Percentiles rank a stretch among this genome's conserved stretches.
Conservation (phyloP, 2,329 filamentous ascomycete genomes). For the Fusarium pseudoanthophilum region DNA sequence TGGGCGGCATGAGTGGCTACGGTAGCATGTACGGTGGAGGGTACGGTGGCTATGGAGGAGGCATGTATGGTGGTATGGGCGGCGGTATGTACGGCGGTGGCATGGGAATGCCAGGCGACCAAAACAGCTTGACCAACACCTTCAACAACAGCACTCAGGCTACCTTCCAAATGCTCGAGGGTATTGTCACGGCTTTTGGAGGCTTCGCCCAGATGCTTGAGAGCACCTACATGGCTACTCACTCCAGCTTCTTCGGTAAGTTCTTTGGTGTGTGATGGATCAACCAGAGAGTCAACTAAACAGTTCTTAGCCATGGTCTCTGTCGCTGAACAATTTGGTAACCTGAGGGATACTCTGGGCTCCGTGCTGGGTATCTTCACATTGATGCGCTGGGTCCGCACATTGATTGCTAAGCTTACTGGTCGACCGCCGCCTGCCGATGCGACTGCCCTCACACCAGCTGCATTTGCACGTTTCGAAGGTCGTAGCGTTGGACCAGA, state of each 20-base stretch:
- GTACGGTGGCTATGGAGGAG: conserved; percentile 55
- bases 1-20: conserved; percentile 16
- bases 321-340: conserved; percentile 96
- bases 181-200: conserved; percentile 94
- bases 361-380: conserved; percentile 96
- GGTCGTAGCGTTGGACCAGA: conserved; percentile 70
- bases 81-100: conserved; percentile 57
- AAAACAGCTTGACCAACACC: conserved; percentile 92
- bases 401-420: conserved; percentile 89
- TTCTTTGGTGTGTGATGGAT: neutral
- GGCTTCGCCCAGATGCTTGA: conserved; percentile 99
- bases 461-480: conserved; percentile 90
- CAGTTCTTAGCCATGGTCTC: conserved; percentile 85
- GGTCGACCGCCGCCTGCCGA: conserved; percentile 90
- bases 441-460: conserved; percentile 85
- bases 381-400: conserved; percentile 92
- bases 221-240: conserved; percentile 99
- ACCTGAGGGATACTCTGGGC: conserved; percentile 90
- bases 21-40: conserved; percentile 44
- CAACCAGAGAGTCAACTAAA: conserved; percentile 11
- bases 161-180: conserved; percentile 98
- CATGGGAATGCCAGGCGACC: conserved; percentile 76
- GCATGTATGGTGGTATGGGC: conserved; percentile 54
- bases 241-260: conserved; percentile 97
- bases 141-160: conserved; percentile 96